phyloP scores from a whole-genome alignment of 1,284 basidiomycete genomes.

The Ceratobasidium sp. region DNA sequence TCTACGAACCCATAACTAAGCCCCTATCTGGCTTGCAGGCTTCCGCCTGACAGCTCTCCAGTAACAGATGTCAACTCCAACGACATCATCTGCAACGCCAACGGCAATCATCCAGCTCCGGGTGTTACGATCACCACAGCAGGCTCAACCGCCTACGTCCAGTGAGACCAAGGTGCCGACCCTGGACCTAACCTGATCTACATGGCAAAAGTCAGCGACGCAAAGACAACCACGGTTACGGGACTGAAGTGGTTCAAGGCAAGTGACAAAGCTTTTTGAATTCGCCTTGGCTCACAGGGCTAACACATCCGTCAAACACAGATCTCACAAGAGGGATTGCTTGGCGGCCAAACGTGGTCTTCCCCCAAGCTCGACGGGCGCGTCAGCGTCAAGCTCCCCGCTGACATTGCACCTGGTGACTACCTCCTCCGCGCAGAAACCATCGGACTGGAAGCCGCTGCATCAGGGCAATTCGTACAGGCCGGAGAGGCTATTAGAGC shows the following conservation, averaged over 20 bases:
- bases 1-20: too few species aligned
- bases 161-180: conserved; percentile 43
- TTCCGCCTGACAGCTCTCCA: conserved; percentile 44
- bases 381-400: conserved; percentile 67
- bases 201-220: conserved; percentile 43
- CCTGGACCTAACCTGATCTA: conserved; percentile 46
- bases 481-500: background rate
- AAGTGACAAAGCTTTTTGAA: background rate
- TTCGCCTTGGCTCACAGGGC: background rate
- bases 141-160: conserved; percentile 45
- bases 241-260: conserved; percentile 47
- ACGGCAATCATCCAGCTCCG: conserved; percentile 34
- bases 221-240: conserved; percentile 35
- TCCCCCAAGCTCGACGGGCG: conserved; percentile 58
- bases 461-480: background rate
- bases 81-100: conserved; percentile 45
- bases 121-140: conserved; percentile 46
- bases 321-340: conserved; percentile 41
- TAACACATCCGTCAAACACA: background rate
- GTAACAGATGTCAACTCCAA: conserved; percentile 46
- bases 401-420: conserved; percentile 65
- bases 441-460: too few species aligned
- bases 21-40: too few species aligned
- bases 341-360: conserved; percentile 22
- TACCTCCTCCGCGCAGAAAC: conserved; percentile 69